Evolutionary conservation across 768 basidiomycete species (phyloP), one percentile per base, ranked within the genome.

Genomic region (Agrocybe pediades): DNA sequence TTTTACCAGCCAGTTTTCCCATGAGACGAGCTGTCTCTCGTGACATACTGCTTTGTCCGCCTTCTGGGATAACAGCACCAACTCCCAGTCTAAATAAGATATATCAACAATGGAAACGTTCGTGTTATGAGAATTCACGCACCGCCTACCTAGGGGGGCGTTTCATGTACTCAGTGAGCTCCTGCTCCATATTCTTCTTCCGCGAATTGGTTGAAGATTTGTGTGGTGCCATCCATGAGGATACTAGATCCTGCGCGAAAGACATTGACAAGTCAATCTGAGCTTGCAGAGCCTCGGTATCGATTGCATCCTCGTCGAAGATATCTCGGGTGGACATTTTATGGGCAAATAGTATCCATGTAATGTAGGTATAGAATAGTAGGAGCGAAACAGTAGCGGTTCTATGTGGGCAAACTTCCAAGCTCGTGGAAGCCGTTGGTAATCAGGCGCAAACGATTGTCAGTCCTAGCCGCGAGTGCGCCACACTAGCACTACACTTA

Each of bases 241-340:
- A 78, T 41, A 89, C 83, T 61, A 92, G 76, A 65, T 82, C 77
- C 58, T 91, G 82, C 1, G 86, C 84, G 68, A 85, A 83, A 5
- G 90, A 85, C 83, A 92, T 83, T 19, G 90, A 84, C 62, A 89
- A 72, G 68, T 92, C 87, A 48, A 92, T 84, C 70, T 88, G 88
- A n/a, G 90, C 89, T 67, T 92, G 90, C 36, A 92, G 74, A 27
- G 80, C 73, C 62, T 89, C 87, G 45, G 75, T 59, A 64, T 90
- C 86, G 41, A 90, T 75, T 36, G 79, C 78, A 53, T 86, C 82
- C 58, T 85, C 80, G 53, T 79, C 71, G 29, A 66, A 46, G 27
- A 60, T 54, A 29, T 65, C 55, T 20, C 59, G 53, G 41, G 67
- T 61, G 66, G 68, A 68, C 21, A 29, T 58, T 9, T 45, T 26